Base-by-base conservation (phyloP, 2,329 filamentous ascomycete species). In the Colletotrichum acutatum region DNA sequence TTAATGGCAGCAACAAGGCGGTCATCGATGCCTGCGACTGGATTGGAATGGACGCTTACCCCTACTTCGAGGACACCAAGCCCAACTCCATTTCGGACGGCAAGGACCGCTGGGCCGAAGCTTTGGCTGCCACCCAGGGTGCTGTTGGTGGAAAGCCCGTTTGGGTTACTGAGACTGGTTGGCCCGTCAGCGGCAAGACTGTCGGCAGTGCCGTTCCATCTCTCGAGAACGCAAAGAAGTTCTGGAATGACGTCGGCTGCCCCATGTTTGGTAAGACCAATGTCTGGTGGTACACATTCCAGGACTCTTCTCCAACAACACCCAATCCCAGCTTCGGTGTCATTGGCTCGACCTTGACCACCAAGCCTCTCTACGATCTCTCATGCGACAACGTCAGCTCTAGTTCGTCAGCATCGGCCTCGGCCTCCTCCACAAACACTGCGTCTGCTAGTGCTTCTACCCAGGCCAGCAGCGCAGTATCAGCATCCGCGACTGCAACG, bases 151-250 rank as follows among this genome's bases (percentile, higher is more conserved):
- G 89, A 79, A 96, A 95, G 87, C 86, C 89, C 22, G 89, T 97
- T 77, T 97, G 94, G 94, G 89, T 97, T 75, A 97, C 95, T 32
- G 95, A 97, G 88, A 97, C 94, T 19, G 95, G 95, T 76, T 97
- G 94, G 90, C 95, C 95, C 61, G 90, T 95, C 66, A 90, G 87
- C 78, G 95, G 95, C 68, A 84, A 89, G 75, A 87, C 84, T 1
- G 83, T 88, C 74, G 91, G 91, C 76, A 80, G 89, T 61, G 94
- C 90, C 53, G 87, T 92, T 11, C 86, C 95, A 6, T 91, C 86
- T 46, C 75, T 84, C 37, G 84, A 87, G 66, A 95, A 96, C 79
- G 94, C 95, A 56, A 87, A 94, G 85, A 88, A 83, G n/a, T 98
- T 90, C 88, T 97, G 94, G 93, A 87, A 94, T 77, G 85, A 92